Conservation (phyloP, 495 filamentous ascomycete species). For the Neurospora sp. region DNA sequence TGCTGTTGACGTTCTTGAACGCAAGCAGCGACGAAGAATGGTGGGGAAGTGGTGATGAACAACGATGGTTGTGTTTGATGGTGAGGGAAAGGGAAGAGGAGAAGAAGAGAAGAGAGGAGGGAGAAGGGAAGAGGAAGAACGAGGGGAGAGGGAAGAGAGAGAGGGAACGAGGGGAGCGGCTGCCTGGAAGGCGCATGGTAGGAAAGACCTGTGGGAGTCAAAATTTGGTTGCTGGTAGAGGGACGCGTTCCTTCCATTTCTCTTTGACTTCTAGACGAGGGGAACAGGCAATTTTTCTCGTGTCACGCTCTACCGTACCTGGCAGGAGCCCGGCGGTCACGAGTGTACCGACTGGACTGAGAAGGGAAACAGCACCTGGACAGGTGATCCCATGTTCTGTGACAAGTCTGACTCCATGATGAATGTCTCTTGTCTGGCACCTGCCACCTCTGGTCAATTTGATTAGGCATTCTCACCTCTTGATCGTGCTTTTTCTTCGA, state of each 20-base stretch:
- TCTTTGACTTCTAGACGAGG: background rate
- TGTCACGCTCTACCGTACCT: background rate
- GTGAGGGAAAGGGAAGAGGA: background rate
- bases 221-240: background rate
- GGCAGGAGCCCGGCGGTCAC: background rate
- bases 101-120: background rate
- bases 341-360: background rate
- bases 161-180: background rate
- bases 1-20: background rate
- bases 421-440: background rate
- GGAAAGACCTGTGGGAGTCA: background rate
- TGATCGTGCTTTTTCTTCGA: background rate
- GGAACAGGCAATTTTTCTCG: background rate
- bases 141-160: background rate
- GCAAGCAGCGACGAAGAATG: background rate
- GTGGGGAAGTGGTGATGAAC: background rate
- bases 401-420: background rate
- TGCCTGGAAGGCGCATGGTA: background rate
- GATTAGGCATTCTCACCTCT: background rate
- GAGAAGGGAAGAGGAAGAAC: background rate
- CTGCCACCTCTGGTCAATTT: background rate
- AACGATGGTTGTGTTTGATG: background rate
- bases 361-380: background rate
- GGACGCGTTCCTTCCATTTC: background rate
- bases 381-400: background rate